Evolutionary conservation across 139 green algal species (phyloP), one percentile per base, ranked within the genome.

Genomic region (Picochlorum costavermella): DNA sequence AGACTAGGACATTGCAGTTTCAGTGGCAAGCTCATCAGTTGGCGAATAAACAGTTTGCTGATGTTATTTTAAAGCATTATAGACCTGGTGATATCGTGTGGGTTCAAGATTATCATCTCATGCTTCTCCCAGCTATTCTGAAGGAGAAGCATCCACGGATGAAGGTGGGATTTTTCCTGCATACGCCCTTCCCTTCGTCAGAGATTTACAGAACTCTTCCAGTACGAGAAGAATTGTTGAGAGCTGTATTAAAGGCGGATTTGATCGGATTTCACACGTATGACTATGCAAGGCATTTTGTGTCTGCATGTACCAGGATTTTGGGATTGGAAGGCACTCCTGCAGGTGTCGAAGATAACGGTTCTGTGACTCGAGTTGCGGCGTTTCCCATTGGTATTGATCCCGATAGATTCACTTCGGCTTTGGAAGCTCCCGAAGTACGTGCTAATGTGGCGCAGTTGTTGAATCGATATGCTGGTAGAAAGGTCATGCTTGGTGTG

Each of bases 311-410:
- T 76, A 95, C 87, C 9, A 82, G 88, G 64, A 94, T 96, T 33
- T 68, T 96, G 72, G 89, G 90, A 8, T 80, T 98, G 33, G 94
- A 99, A 69, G 83, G 81, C 40, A 90, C 83, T 13, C 84, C 82
- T 1, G 77, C 78, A 63, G 92, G 92, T 11, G 92, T 99, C 31
- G 94, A 99, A 73, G 87, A 98, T 74, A 91, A 92, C 56, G 92
- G 92, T 50, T 77, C 64, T 26, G 74, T 93, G 26, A 94, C 84
- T 1, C 75, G 88, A 40, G 86, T 96, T 36, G 84, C 84, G 4
- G 88, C 88, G 11, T 95, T 95, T 60, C 92, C 92, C 62, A 98
- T 98, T 56, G 92, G 94, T 64, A 99, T 99, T 61, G 91, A 99
- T 72, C 94, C 94, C 5, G 88, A 96, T 62, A 83, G 88, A 46